These are phyloP conservation scores for Amanita rimosa DNA, from an alignment of 768 basidiomycete genomes.

Conservation along the genomic window DNA sequence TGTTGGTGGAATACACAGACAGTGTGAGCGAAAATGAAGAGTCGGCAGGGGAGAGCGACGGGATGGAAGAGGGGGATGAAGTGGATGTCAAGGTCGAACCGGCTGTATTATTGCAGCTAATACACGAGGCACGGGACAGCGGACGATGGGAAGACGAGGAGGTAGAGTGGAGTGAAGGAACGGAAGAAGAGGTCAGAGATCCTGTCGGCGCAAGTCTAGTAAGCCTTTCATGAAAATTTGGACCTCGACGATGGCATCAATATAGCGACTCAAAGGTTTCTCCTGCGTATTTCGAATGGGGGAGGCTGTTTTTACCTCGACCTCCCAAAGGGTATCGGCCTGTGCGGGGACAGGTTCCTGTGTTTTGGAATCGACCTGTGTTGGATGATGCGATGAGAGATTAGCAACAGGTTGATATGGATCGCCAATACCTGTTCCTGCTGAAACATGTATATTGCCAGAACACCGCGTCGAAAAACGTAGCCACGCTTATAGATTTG, in stretches of 20 bases:
- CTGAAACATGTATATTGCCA: slow-evolving; percentile 77
- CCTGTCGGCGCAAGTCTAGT: slow-evolving; percentile 66
- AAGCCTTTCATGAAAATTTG: slow-evolving; percentile 80
- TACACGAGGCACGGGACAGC: slow-evolving; percentile 17
- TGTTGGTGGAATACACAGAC: slow-evolving; percentile 30
- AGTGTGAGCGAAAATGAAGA: slow-evolving; percentile 21
- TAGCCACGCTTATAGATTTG: slow-evolving; percentile 80
- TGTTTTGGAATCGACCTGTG: slow-evolving; percentile 63
- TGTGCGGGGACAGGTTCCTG: slow-evolving; percentile 71
- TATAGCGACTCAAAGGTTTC: slow-evolving; percentile 56
- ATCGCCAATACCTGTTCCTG: slow-evolving; percentile 58
- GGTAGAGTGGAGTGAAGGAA: slow-evolving; percentile 39
- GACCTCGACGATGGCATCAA: slow-evolving; percentile 71
- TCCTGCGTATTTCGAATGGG: slow-evolving; percentile 73
- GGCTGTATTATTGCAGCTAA: slow-evolving; percentile 22
- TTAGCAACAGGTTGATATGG: not conserved
- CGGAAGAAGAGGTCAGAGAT: slow-evolving; percentile 30
- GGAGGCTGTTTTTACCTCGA: slow-evolving; percentile 75
- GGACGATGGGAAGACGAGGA: slow-evolving; percentile 15
- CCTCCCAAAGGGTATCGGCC: slow-evolving; percentile 75
- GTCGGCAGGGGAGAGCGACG: not conserved
- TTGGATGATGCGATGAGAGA: not conserved
- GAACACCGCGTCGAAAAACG: slow-evolving; percentile 55
- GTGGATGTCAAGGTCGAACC: slow-evolving; percentile 22
- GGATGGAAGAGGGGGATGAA: slow-evolving; percentile 11